Evolutionary conservation across 257 asterid genomes (phyloP), one percentile per base, ranked within the genome.

Genomic region (Penstemon davidsonii): DNA sequence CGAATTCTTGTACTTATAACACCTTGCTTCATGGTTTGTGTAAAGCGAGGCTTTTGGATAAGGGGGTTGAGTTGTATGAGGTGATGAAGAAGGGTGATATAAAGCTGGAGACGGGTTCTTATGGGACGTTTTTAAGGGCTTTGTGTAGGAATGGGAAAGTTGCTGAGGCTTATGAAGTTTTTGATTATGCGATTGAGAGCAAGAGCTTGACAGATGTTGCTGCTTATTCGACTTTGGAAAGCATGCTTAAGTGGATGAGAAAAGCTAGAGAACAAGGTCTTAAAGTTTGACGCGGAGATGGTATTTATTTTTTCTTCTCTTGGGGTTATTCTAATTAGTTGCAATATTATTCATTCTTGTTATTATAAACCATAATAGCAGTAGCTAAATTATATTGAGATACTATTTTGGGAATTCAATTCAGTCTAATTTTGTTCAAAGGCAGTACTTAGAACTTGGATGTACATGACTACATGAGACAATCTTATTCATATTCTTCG

Each of bases 251-350:
- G 85, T 90, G 95, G 99, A 82, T 93, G 73, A 78, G 53, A 75
- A 93, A 87, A 79, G 95, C 97, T 62, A 84, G 88, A 71, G 95
- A 85, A 69, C 94, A 86, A 70, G 97, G 96, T 58, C 90, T 90
- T 52, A 71, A 55, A 37, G 73, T 76, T 67, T 92, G 83, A 81
- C 55, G 36, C 44, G 11, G 76, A 43, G 62, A 45, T 68, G 76
- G 80, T 78, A 60, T 58, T 33, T 62, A 39, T 58, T 59, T 25
- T 25, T 25, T 25, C 41, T 52, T 75, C 65, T 38, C 60, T 69
- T 55, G 40, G 18, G 43, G 38, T 53, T 51, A 46, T 50, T 58
- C 18, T 2, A 75, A 33, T 47, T 50, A 43, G 61, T 39, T 50
- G 7, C 40, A 43, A 8, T 36, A 13, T 55, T 79, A 13, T 5